These are phyloP conservation scores for Luvunga scandens DNA, from an alignment of 345 rosid species.

Conservation along the genomic window DNA sequence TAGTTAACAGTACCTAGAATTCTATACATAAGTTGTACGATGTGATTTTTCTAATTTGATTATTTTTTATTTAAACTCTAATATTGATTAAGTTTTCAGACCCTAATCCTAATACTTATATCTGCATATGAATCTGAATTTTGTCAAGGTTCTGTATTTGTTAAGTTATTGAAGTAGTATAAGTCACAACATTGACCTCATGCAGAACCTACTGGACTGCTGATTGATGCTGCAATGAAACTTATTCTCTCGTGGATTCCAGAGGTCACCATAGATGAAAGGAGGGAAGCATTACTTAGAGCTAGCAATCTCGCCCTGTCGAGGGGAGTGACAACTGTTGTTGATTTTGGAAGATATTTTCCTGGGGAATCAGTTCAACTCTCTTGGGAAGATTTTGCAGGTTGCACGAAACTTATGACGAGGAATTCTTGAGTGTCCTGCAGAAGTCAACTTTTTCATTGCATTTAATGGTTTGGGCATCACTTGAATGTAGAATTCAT, in stretches of 20 bases:
- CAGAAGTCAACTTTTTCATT: background rate
- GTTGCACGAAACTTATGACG: slow-evolving; percentile 32
- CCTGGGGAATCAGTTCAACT: slow-evolving; percentile 63
- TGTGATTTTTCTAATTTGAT: background rate
- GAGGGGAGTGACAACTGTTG: slow-evolving; percentile 81
- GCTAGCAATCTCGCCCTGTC: slow-evolving; percentile 73
- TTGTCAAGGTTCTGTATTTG: background rate
- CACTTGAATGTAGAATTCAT: background rate
- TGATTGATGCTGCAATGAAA: slow-evolving; percentile 86
- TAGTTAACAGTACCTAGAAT: background rate
- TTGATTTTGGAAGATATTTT: slow-evolving; percentile 82
- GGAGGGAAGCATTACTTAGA: slow-evolving; percentile 76
- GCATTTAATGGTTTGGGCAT: background rate
- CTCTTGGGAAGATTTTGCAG: slow-evolving; percentile 90
- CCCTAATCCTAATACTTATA: background rate
- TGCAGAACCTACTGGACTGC: slow-evolving; percentile 81
- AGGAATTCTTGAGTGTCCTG: slow-evolving; percentile 1
- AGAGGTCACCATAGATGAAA: slow-evolving; percentile 64
- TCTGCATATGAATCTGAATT: background rate
- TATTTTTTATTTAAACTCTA: background rate
- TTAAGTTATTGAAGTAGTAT: background rate
- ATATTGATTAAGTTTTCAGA: background rate
- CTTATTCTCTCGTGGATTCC: slow-evolving; percentile 56
- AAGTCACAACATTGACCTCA: background rate
- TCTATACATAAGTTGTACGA: background rate